Percentiles rank a stretch among this genome's conserved stretches.
Conservation (phyloP, 139 green algal genomes). For the Raphidocelis subcapitata region DNA sequence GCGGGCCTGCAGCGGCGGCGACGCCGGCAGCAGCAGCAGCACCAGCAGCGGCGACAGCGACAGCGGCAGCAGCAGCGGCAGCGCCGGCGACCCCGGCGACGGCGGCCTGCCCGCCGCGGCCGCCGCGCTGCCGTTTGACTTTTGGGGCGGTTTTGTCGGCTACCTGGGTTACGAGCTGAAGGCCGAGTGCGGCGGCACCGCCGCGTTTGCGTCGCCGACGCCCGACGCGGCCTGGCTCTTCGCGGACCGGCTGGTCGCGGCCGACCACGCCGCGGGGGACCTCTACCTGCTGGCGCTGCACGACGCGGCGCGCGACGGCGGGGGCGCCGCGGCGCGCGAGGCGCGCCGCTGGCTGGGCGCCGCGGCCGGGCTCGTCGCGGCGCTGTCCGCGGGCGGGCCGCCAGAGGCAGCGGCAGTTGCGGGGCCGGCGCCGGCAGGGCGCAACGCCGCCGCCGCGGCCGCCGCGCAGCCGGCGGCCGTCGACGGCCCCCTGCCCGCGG, state of each 20-base stretch:
- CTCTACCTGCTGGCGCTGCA: conserved; percentile 76
- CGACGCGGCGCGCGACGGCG: too few species aligned
- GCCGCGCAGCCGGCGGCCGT: conserved; percentile 35
- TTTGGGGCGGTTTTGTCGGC: conserved; percentile 91
- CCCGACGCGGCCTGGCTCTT: conserved; percentile 90
- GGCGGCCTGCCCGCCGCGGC: conserved; percentile 16
- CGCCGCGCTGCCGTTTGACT: conserved; percentile 87
- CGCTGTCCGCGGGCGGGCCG: conserved; percentile 5
- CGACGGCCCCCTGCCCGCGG: too few species aligned
- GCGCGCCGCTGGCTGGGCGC: too few species aligned
- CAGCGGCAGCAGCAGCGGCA: conserved; percentile 9
- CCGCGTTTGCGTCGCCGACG: conserved; percentile 39
- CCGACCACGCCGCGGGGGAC: conserved; percentile 74
- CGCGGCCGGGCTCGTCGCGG: neutral
- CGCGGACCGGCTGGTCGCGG: conserved; percentile 82
- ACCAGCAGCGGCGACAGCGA: conserved; percentile 8
- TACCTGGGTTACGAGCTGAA: conserved; percentile 98
- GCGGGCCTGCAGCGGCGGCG: neutral
- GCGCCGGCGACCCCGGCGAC: neutral
- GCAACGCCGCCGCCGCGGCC: conserved; percentile 49
- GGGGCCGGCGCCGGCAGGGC: neutral
- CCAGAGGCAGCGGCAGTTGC: conserved; percentile 5
- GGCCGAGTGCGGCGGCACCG: conserved; percentile 63
- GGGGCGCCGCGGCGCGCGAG: too few species aligned
- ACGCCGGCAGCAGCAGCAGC: neutral